phyloP scores from a whole-genome alignment of 2,329 filamentous ascomycete genomes.

The Phyllosticta citriasiana region DNA sequence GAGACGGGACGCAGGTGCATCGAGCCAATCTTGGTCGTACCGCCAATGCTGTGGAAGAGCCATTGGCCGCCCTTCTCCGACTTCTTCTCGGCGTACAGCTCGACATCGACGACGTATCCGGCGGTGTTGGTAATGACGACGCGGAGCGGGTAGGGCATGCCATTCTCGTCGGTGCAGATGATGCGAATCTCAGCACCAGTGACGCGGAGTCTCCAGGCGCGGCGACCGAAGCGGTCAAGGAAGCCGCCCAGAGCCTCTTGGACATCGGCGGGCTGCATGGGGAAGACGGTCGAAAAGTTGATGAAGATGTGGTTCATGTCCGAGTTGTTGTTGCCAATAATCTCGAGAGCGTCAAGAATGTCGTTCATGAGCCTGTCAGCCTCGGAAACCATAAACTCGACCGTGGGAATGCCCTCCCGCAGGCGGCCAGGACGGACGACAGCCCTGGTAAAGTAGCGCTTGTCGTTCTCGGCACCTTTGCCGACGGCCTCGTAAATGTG shows the following conservation, averaged over 20 bases:
- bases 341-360: constrained; percentile 93
- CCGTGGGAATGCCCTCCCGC: constrained; percentile 95
- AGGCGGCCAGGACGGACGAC: constrained; percentile 90
- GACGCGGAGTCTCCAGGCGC: constrained; percentile 92
- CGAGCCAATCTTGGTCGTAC: constrained; percentile 85
- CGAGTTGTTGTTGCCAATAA: constrained; percentile 97
- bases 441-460: constrained; percentile 96
- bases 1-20: constrained; percentile 90
- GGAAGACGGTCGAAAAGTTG: constrained; percentile 97
- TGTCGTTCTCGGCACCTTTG: constrained; percentile 90
- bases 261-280: constrained; percentile 77
- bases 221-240: constrained; percentile 89
- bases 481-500: constrained; percentile 96
- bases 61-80: constrained; percentile 89
- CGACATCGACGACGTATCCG: constrained; percentile 93
- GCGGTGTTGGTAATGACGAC: constrained; percentile 98
- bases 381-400: constrained; percentile 95
- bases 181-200: constrained; percentile 97
- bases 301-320: constrained; percentile 99
- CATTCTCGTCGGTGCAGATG: constrained; percentile 84
- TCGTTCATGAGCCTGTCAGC: constrained; percentile 95
- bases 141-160: constrained; percentile 80
- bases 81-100: constrained; percentile 96
- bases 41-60: constrained; percentile 96
- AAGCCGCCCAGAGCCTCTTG: constrained; percentile 90